phyloP scores from a whole-genome alignment of 257 asterid genomes.

The Solanum medicagineum region DNA sequence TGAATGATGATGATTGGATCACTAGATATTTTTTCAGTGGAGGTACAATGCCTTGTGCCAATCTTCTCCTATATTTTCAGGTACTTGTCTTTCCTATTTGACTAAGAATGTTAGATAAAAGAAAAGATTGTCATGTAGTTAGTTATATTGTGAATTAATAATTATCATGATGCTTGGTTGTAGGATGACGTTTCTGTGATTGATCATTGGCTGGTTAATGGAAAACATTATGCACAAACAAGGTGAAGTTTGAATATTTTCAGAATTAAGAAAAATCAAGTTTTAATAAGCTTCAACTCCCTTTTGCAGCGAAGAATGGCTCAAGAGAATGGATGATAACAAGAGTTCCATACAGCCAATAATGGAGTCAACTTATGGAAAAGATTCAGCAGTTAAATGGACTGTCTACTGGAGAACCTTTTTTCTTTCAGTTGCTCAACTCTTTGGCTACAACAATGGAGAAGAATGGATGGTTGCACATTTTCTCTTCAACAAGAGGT shows the following conservation, averaged over 20 bases:
- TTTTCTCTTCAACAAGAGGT: conserved; percentile 70
- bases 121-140: too few relatives aligned
- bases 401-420: conserved; percentile 89
- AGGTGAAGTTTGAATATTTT: conserved; percentile 27
- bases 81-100: too few relatives aligned
- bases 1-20: conserved; percentile 85
- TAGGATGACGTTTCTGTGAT: conserved; percentile 77
- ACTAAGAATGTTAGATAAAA: too few relatives aligned
- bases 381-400: conserved; percentile 83
- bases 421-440: conserved; percentile 79
- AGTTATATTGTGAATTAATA: too few relatives aligned
- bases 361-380: conserved; percentile 84
- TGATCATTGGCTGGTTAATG: conserved; percentile 88
- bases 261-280: background rate
- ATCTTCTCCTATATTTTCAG: too few relatives aligned
- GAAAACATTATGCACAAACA: conserved; percentile 77
- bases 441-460: conserved; percentile 64
- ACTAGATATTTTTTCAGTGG: conserved; percentile 89
- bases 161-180: conserved; percentile 7
- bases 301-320: conserved; percentile 85
- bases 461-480: conserved; percentile 94
- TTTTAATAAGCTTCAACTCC: background rate
- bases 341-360: conserved; percentile 42
- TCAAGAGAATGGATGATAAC: conserved; percentile 69
- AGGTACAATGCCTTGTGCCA: conserved; percentile 27